Conservation (phyloP, 768 basidiomycete species). For the Auriscalpium vulgare region DNA sequence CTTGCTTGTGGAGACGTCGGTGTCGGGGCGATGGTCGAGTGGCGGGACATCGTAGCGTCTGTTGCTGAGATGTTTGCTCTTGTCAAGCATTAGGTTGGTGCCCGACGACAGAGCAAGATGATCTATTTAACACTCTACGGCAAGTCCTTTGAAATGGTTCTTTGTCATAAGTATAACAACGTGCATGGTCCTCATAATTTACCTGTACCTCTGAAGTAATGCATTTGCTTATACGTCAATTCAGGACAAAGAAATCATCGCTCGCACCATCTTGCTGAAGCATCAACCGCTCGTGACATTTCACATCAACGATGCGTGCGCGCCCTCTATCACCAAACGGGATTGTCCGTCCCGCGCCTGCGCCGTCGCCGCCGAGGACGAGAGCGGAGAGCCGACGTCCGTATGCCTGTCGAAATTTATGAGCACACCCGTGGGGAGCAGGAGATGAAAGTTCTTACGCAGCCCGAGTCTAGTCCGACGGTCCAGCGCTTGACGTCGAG, state of each 20-base stretch:
- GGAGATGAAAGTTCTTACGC: constrained; percentile 35
- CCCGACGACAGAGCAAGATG: too few relatives aligned
- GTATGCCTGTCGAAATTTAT: constrained; percentile 36
- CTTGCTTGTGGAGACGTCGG: constrained; percentile 92
- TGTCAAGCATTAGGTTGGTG: too few relatives aligned
- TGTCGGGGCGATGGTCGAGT: constrained; percentile 95
- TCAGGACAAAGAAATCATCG: too few relatives aligned
- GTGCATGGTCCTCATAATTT: too few relatives aligned
- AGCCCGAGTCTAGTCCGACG: constrained; percentile 82
- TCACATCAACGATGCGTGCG: constrained; percentile 39
- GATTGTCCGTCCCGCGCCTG: constrained; percentile 22
- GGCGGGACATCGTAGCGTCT: constrained; percentile 78
- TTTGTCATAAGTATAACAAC: too few relatives aligned
- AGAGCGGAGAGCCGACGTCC: constrained; percentile 55
- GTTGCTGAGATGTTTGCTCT: constrained; percentile 50
- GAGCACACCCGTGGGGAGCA: neutral
- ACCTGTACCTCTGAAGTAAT: too few relatives aligned
- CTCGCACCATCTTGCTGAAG: too few relatives aligned
- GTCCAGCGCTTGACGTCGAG: constrained; percentile 80
- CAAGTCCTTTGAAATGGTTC: too few relatives aligned
- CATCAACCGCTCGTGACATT: constrained; percentile 25
- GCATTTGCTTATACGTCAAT: too few relatives aligned
- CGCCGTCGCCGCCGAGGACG: constrained; percentile 39
- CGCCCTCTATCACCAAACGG: constrained; percentile 50
- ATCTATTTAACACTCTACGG: too few relatives aligned